Conservation (phyloP, 1,284 basidiomycete species). For the Caloboletus firmus region DNA sequence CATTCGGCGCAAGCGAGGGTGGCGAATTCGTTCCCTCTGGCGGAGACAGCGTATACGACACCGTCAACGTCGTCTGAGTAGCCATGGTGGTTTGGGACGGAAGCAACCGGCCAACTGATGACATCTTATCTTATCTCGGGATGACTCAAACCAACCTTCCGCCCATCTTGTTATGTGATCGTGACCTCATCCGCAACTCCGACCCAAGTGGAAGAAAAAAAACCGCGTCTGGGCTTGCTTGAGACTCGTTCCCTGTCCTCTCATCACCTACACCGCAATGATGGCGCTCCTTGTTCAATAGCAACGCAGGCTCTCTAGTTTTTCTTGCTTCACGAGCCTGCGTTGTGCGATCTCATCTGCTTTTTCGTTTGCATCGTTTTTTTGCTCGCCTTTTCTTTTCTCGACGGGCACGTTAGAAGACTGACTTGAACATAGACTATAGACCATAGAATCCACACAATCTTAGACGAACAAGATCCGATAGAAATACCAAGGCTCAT, state of each 20-base stretch:
- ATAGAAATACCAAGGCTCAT: slow-evolving; percentile 3
- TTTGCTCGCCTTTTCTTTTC: neutral
- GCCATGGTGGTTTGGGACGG: slow-evolving; percentile 34
- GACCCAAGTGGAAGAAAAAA: slow-evolving; percentile 12
- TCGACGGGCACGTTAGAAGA: neutral
- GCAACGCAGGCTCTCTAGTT: slow-evolving; percentile 27
- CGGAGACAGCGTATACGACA: slow-evolving; percentile 52
- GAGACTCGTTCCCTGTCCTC: neutral
- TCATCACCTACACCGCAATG: slow-evolving; percentile 18
- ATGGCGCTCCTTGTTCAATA: slow-evolving; percentile 41
- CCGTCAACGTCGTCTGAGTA: slow-evolving; percentile 35
- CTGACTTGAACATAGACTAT: slow-evolving; percentile 20
- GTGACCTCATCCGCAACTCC: slow-evolving; percentile 10
- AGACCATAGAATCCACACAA: slow-evolving; percentile 33
- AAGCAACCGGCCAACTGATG: neutral
- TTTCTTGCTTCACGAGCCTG: slow-evolving; percentile 14
- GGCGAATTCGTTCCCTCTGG: slow-evolving; percentile 35
- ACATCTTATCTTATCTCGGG: slow-evolving; percentile 27
- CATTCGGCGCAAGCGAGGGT: slow-evolving; percentile 17
- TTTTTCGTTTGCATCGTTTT: slow-evolving; percentile 5
- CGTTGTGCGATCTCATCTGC: slow-evolving; percentile 11
- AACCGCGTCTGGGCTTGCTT: neutral
- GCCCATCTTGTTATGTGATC: neutral
- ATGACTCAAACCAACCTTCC: neutral
- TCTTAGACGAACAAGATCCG: slow-evolving; percentile 18